A percentile compares a stretch with the other conserved stretches of the same genome.
These are phyloP conservation scores for Gossypium schwendimanii DNA, from an alignment of 441 rosid genomes.

Conservation along the genomic window DNA sequence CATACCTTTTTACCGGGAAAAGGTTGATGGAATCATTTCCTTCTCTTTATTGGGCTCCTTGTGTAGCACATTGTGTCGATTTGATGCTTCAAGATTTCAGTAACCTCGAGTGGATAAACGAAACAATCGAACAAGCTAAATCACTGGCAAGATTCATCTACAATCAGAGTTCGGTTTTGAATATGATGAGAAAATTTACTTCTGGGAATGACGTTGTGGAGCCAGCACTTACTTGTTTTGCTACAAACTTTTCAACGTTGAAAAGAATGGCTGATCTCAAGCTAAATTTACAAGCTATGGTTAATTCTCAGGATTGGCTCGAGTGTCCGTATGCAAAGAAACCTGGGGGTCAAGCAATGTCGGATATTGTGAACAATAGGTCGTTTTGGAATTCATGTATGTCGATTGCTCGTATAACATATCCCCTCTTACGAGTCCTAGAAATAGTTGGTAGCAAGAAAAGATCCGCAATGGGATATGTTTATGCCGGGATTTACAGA, in stretches of 20 bases:
- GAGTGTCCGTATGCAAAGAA: constrained; percentile 58
- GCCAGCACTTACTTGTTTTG: constrained; percentile 44
- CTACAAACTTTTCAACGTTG: constrained; percentile 63
- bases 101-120: constrained; percentile 58
- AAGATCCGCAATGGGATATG: constrained; percentile 81
- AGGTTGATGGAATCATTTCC: constrained; percentile 56
- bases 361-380: constrained; percentile 53
- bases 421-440: constrained; percentile 60
- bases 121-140: constrained; percentile 58
- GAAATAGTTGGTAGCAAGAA: constrained; percentile 46
- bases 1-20: constrained; percentile 45
- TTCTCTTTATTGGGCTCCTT: constrained; percentile 82
- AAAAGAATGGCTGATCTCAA: constrained; percentile 54
- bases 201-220: constrained; percentile 69
- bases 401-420: constrained; percentile 41
- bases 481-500: constrained; percentile 70
- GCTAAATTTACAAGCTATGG: constrained; percentile 73
- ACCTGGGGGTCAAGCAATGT: constrained; percentile 58
- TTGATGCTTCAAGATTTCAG: constrained; percentile 70
- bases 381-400: constrained; percentile 68
- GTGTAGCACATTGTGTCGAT: constrained; percentile 63
- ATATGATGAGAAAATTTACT: constrained; percentile 68
- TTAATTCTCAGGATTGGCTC: constrained; percentile 81
- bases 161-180: constrained; percentile 61
- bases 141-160: constrained; percentile 71